Conservation (phyloP, 2,329 filamentous ascomycete genomes). For the Trichoderma koningii region DNA sequence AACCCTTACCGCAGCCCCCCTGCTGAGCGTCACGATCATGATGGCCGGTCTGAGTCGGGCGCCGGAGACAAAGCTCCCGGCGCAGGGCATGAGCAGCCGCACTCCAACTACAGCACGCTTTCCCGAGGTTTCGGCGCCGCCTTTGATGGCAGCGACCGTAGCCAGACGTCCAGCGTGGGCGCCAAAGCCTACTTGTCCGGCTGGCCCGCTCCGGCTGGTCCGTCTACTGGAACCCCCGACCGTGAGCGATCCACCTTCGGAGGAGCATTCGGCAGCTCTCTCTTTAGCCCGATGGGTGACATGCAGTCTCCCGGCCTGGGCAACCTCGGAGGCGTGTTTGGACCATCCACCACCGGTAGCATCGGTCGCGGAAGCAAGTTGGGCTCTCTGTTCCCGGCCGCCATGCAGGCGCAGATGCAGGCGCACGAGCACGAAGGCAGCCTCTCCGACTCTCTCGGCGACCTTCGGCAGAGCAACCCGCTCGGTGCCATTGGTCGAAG, state of each 20-base stretch:
- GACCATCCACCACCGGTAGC: constrained; percentile 63
- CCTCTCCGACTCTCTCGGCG: constrained; percentile 58
- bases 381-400: constrained; percentile 80
- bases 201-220: constrained; percentile 58
- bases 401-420: constrained; percentile 92
- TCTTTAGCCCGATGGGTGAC: constrained; percentile 77
- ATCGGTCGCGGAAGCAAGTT: constrained; percentile 79
- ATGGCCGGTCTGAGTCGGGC: constrained; percentile 56
- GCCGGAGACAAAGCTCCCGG: constrained; percentile 52
- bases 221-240: constrained; percentile 68
- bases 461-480: constrained; percentile 62
- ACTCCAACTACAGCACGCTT: constrained; percentile 56
- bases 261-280: constrained; percentile 72
- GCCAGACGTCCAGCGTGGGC: constrained; percentile 87
- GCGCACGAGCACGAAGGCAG: constrained; percentile 65
- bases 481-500: constrained; percentile 69
- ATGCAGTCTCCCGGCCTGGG: constrained; percentile 73
- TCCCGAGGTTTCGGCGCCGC: constrained; percentile 54
- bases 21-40: constrained; percentile 70
- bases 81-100: constrained; percentile 42
- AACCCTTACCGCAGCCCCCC: constrained; percentile 95
- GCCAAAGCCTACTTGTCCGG: constrained; percentile 73
- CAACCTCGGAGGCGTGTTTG: constrained; percentile 70
- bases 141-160: constrained; percentile 79
- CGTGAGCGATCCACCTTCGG: constrained; percentile 60